Base-by-base conservation (phyloP, 116 monocot species). In the Iris pallida region DNA sequence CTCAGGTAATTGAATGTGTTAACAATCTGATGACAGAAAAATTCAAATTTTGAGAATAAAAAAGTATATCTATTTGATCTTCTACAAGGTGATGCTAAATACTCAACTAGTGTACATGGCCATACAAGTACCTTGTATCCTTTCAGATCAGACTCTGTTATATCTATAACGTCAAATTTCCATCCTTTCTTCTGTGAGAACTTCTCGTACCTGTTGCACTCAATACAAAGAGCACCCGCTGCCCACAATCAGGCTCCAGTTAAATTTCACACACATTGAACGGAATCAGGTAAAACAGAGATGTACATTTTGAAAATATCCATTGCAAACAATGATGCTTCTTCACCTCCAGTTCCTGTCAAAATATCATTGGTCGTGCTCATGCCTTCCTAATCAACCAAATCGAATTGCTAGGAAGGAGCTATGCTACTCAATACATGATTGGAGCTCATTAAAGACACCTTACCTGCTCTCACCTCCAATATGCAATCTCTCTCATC, bases 271-370 rank as follows among this genome's bases (percentile, higher is more conserved):
- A 13, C 47, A 30, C 44, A 57, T 16, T 2, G 46, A 43, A 73
- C 12, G 4, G 15, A 66, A 30, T 30, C 30, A 30, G 30, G 30
- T 5, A 56, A 41, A 8, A 60, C 49, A 48, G 53, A 49, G 63
- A 20, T 77, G 59, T 81, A 93, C 98, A 98, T 93, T 78, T 84
- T 90, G 51, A 98, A 98, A 73, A 98, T 73, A 73, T 98, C 90
- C 98, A 98, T 92, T 42, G 98, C 98, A 79, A 98, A 98, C 16
- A 98, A 73, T 65, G 98, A 98, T 70, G 98, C 98, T 75, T 98
- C 98, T 74, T 98, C 98, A 17, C 98, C 98, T 59, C 98, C 98
- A 78, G 98, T 93, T 18, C 93, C 97, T 97, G 59, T 19, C 15
- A 62, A 61, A 82, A 11, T 57, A 76, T 57, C n/a, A 60, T 61